Percentiles rank a stretch among this genome's conserved stretches.
These are phyloP conservation scores for Leishmania aethiopica DNA, from an alignment of 208 protist species.

Conservation along the genomic window DNA sequence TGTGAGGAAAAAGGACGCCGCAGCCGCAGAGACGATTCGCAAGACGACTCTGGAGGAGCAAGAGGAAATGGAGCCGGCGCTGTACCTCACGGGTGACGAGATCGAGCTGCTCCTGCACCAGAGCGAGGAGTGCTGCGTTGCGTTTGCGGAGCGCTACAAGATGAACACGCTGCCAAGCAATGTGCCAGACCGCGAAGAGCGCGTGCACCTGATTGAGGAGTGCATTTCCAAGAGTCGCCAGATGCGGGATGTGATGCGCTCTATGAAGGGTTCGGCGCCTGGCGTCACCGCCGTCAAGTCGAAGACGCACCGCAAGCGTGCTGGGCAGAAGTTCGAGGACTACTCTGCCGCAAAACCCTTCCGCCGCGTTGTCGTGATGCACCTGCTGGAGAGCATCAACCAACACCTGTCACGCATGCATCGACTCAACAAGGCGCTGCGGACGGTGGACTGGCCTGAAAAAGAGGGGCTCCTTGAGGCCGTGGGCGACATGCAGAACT, in stretches of 20 bases:
- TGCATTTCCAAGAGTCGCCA: conserved; percentile 83
- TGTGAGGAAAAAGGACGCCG: conserved; percentile 75
- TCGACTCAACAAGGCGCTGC: conserved; percentile 68
- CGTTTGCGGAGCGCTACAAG: conserved; percentile 66
- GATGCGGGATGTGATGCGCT: conserved; percentile 77
- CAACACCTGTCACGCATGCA: conserved; percentile 59
- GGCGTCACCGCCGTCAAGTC: conserved; percentile 80
- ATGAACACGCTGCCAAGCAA: conserved; percentile 66
- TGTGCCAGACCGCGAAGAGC: conserved; percentile 74
- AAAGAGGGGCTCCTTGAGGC: conserved; percentile 70
- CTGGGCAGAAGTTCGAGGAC: conserved; percentile 88
- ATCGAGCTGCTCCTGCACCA: conserved; percentile 67
- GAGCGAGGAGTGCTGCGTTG: conserved; percentile 66
- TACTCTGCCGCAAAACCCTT: conserved; percentile 88
- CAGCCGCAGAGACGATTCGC: conserved; percentile 37
- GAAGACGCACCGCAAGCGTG: conserved; percentile 68
- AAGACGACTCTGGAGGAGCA: conserved; percentile 72
- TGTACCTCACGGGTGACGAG: conserved; percentile 80
- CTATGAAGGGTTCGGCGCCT: conserved; percentile 75
- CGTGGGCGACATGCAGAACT: conserved; percentile 58
- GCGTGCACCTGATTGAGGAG: conserved; percentile 71
- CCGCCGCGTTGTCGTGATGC: conserved; percentile 71
- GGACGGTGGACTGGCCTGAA: conserved; percentile 77
- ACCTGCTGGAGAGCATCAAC: conserved; percentile 60
- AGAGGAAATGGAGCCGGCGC: conserved; percentile 78